Percentiles rank a stretch among this genome's conserved stretches.
These are phyloP conservation scores for Penicillium nordicum DNA, from an alignment of 2,329 filamentous ascomycete genomes.

Conservation along the genomic window DNA sequence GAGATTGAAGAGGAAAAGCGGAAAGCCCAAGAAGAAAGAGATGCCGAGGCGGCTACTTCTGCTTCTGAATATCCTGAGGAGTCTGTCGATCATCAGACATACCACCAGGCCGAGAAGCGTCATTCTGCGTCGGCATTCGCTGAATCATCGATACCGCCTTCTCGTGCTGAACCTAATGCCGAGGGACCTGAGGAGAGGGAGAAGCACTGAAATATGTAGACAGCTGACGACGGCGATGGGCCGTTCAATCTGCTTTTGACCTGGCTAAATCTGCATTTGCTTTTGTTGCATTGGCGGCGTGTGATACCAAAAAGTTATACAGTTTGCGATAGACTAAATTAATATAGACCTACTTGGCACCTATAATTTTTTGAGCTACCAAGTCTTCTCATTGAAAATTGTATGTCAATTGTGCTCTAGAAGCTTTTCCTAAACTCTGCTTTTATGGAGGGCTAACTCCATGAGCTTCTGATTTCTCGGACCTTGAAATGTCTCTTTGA, in stretches of 20 bases:
- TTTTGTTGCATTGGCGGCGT: slow-evolving; percentile 10
- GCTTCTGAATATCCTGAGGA: slow-evolving; percentile 4
- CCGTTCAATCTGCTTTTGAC: background rate
- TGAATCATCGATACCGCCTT: slow-evolving; percentile 15
- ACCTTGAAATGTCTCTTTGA: background rate
- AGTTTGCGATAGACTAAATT: background rate
- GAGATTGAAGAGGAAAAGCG: slow-evolving; percentile 30
- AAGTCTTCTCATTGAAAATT: background rate
- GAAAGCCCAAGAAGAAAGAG: slow-evolving; percentile 23
- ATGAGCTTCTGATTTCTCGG: background rate
- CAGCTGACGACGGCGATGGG: background rate
- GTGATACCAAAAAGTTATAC: slow-evolving; percentile 8
- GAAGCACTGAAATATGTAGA: background rate
- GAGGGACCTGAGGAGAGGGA: background rate
- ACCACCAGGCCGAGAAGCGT: slow-evolving; percentile 10
- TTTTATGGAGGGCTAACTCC: background rate
- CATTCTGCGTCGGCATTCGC: slow-evolving; percentile 14
- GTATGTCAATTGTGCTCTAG: background rate
- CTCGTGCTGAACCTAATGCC: slow-evolving; percentile 4
- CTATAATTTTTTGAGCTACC: background rate
- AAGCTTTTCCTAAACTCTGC: background rate
- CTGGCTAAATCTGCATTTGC: background rate
- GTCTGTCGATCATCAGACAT: background rate
- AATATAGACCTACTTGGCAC: background rate
- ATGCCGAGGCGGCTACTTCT: slow-evolving; percentile 15